A percentile compares a stretch with the other conserved stretches of the same genome.
Conservation (phyloP, 2,329 filamentous ascomycete species). For the Aspergillus ibericus region DNA sequence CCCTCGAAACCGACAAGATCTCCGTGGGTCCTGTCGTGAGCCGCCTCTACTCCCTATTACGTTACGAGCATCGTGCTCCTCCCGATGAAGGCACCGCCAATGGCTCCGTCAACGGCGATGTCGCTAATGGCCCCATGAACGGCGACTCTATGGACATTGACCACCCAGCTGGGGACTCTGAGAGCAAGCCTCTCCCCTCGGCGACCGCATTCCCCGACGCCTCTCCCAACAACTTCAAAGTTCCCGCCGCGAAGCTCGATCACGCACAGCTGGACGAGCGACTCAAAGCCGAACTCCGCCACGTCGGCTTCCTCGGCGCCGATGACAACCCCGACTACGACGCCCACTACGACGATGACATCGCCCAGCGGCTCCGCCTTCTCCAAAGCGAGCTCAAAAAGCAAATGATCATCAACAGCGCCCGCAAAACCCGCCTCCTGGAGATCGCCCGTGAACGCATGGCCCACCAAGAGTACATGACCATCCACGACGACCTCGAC, state of each 20-base stretch:
- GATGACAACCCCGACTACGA: constrained; percentile 77
- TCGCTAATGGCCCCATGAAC: constrained; percentile 49
- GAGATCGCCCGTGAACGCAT: constrained; percentile 89
- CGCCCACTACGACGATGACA: constrained; percentile 88
- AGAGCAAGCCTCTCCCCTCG: constrained; percentile 56
- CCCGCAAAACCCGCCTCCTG: constrained; percentile 80
- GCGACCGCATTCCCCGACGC: constrained; percentile 80
- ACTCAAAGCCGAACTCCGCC: constrained; percentile 83
- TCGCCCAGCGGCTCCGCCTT: constrained; percentile 82
- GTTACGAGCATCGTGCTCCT: constrained; percentile 63
- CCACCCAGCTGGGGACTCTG: constrained; percentile 43
- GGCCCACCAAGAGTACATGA: constrained; percentile 95
- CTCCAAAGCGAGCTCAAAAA: constrained; percentile 80
- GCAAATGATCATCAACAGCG: constrained; percentile 83
- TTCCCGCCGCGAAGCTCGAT: constrained; percentile 74
- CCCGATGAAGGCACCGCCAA: constrained; percentile 57
- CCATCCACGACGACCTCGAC: constrained; percentile 95
- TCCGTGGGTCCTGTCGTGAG: constrained; percentile 85
- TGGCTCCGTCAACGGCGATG: constrained; percentile 55
- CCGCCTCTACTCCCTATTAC: constrained; percentile 75
- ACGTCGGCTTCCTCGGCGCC: constrained; percentile 80
- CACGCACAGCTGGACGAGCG: constrained; percentile 87
- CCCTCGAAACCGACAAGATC: constrained; percentile 84
- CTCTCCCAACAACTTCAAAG: constrained; percentile 74
- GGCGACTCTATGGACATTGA: constrained; percentile 53